phyloP scores from a whole-genome alignment of 306 rosid genomes.

The Trifolium dubium region DNA sequence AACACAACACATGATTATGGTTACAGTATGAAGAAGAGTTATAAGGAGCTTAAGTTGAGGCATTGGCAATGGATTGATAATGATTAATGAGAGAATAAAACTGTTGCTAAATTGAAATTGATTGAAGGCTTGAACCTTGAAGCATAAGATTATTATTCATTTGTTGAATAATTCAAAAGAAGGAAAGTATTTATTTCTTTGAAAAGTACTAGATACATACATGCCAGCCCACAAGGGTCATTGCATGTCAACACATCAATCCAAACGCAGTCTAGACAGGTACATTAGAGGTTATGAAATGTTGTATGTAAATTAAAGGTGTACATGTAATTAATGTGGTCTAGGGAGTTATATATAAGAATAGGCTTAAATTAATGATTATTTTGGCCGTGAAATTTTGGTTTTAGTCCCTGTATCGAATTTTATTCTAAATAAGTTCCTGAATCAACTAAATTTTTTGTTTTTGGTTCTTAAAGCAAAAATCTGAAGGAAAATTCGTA shows the following conservation, averaged over 20 bases:
- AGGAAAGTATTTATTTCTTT: slow-evolving; percentile 14
- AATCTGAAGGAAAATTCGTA: no score
- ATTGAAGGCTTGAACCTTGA: neutral
- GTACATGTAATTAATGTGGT: neutral
- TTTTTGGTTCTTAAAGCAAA: no score
- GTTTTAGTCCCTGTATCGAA: no score
- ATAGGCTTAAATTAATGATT: no score
- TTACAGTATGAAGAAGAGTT: slow-evolving; percentile 15
- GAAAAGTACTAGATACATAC: neutral
- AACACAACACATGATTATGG: slow-evolving; percentile 25
- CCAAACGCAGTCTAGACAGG: neutral
- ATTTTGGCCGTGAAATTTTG: no score
- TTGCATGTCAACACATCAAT: neutral
- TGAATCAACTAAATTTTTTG: no score
- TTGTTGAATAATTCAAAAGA: neutral
- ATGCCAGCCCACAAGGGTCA: neutral
- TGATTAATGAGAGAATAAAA: no score
- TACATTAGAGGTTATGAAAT: neutral
- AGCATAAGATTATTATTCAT: neutral
- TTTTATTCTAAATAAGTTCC: no score
- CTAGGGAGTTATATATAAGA: no score
- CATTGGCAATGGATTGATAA: slow-evolving; percentile 35
- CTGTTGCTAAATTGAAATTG: neutral
- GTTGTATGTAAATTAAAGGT: neutral
- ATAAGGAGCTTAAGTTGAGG: slow-evolving; percentile 33